Conservation (phyloP, 2,329 filamentous ascomycete genomes). For the Dendryphion nanum region DNA sequence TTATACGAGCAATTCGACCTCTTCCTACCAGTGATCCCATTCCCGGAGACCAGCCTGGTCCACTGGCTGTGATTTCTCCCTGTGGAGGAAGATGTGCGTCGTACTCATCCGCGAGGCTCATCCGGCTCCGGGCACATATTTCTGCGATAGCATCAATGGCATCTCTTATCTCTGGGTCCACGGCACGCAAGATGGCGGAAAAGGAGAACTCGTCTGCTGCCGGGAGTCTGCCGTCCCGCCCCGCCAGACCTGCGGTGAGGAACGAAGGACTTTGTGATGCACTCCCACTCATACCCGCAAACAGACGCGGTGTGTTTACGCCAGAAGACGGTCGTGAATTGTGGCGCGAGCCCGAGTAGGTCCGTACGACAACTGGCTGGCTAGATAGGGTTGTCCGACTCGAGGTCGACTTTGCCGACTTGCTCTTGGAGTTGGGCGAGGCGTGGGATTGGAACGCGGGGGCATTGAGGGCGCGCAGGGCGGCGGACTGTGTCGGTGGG, state of each 20-base stretch:
- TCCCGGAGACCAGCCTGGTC: constrained; percentile 26
- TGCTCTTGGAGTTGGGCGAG: constrained; percentile 28
- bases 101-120: constrained; percentile 63
- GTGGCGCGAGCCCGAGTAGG: constrained; percentile 38
- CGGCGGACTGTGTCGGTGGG: constrained; percentile 37
- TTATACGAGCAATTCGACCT: constrained; percentile 29
- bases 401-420: constrained; percentile 37
- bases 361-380: constrained; percentile 45
- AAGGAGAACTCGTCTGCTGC: constrained; percentile 56
- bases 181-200: constrained; percentile 54
- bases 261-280: constrained; percentile 19
- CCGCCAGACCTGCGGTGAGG: constrained; percentile 30
- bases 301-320: constrained; percentile 28
- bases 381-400: constrained; percentile 41
- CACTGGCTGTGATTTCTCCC: constrained; percentile 51
- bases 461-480: constrained; percentile 39
- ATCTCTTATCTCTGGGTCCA: constrained; percentile 57
- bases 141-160: constrained; percentile 63
- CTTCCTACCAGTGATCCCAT: constrained; percentile 29
- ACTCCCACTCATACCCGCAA: constrained; percentile 30
- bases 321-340: constrained; percentile 33
- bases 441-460: constrained; percentile 32
- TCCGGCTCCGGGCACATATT: constrained; percentile 60
- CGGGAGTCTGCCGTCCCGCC: constrained; percentile 37
- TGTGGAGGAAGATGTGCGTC: constrained; percentile 61